A percentile compares a stretch with the other conserved stretches of the same genome.
Conservation (phyloP, 805 yeast species). For the Hanseniaspora meyeri region DNA sequence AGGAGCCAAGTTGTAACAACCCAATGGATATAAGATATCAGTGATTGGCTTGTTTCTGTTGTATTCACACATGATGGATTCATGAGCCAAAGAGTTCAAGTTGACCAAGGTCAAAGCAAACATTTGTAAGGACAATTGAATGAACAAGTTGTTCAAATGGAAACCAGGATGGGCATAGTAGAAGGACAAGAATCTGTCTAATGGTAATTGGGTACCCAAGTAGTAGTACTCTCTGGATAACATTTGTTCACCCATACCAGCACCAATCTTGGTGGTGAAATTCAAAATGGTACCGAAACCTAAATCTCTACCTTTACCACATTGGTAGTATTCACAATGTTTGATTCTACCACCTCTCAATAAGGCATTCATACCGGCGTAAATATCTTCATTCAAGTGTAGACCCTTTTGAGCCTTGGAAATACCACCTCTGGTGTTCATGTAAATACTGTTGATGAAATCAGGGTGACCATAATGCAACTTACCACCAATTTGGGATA, state of each 20-base stretch:
- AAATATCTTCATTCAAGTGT: conserved; percentile 77
- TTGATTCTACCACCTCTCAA: conserved; percentile 79
- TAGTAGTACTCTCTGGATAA: conserved; percentile 72
- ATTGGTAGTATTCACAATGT: conserved; percentile 77
- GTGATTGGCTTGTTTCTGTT: conserved; percentile 54
- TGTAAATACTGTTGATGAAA: conserved; percentile 59
- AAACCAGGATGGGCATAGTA: conserved; percentile 82
- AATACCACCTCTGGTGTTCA: conserved; percentile 81
- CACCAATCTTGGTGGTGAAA: conserved; percentile 80
- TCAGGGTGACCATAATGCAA: conserved; percentile 85
- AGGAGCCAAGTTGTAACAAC: conserved; percentile 64
- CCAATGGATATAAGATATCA: conserved; percentile 51
- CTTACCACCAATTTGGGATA: conserved; percentile 76
- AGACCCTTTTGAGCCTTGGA: conserved; percentile 79
- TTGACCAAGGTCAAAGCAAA: conserved; percentile 61
- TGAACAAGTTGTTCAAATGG: conserved; percentile 69
- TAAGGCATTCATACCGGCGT: conserved; percentile 76
- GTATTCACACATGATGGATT: conserved; percentile 55
- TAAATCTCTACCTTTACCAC: conserved; percentile 84
- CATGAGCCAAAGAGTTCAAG: conserved; percentile 61
- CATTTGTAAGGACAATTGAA: conserved; percentile 60
- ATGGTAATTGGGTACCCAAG: conserved; percentile 66
- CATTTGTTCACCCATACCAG: conserved; percentile 90
- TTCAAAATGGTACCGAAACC: conserved; percentile 79
- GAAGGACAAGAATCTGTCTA: conserved; percentile 70